phyloP scores from a whole-genome alignment of 2,329 filamentous ascomycete species.

The Aspergillus viridinutans region DNA sequence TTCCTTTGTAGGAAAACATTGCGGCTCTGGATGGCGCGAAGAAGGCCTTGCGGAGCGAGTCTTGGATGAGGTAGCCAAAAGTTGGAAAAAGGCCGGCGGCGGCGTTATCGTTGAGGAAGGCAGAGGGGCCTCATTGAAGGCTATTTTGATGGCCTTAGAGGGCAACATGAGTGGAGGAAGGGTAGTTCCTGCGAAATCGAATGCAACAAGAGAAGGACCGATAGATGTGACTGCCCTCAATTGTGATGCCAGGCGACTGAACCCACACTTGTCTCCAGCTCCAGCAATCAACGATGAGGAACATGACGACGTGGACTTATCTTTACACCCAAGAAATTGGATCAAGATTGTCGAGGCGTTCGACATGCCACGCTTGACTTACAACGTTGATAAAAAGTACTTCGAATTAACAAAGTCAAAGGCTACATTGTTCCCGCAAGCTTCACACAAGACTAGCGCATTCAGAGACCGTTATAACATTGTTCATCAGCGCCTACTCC shows the following conservation, averaged over 20 bases:
- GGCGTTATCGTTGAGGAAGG: constrained; percentile 87
- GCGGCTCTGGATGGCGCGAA: constrained; percentile 93
- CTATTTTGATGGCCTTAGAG: constrained; percentile 79
- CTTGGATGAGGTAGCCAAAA: constrained; percentile 82
- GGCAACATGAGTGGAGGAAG: constrained; percentile 84
- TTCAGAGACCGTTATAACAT: constrained; percentile 91
- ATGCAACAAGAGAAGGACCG: constrained; percentile 17
- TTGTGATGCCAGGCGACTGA: constrained; percentile 47
- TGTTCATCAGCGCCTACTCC: constrained; percentile 83
- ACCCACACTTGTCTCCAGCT: constrained; percentile 24
- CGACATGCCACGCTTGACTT: constrained; percentile 64
- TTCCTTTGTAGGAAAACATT: constrained; percentile 85
- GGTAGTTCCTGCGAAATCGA: constrained; percentile 46
- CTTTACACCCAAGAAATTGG: constrained; percentile 73
- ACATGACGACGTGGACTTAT: constrained; percentile 57
- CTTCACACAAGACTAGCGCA: constrained; percentile 75
- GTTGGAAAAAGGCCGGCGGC: constrained; percentile 86
- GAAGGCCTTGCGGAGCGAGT: constrained; percentile 89
- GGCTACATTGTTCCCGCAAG: constrained; percentile 68
- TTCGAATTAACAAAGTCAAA: constrained; percentile 70
- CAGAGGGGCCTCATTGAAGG: constrained; percentile 62
- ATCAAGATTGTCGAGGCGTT: constrained; percentile 79
- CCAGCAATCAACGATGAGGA: constrained; percentile 48
- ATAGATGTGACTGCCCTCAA: constrained; percentile 39
- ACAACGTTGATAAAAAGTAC: constrained; percentile 67